Evolutionary conservation across 306 rosid species (phyloP), one percentile per base, ranked within the genome.

Genomic region (Abrus precatorius): DNA sequence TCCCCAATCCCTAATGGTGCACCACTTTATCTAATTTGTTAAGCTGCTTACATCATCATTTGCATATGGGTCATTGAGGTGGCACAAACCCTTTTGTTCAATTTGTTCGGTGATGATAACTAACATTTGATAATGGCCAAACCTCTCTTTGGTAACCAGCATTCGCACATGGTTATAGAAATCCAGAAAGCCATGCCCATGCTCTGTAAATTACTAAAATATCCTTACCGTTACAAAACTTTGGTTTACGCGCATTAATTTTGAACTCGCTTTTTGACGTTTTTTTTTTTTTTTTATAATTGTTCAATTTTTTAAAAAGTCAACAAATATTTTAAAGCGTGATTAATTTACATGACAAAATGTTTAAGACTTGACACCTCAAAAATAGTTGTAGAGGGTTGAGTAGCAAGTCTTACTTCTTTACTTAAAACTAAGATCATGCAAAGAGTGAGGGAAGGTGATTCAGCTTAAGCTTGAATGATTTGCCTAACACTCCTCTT

Each of bases 51-150:
- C 48, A 32, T 55, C 78, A 60, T 59, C 59, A 11, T n/a, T 5
- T 36, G 73, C 73, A 78, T 59, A 65, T 81, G 69, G 69, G 69
- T 14, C 43, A 45, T 20, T 54, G 68, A 40, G 34, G 36, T 72
- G 74, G 38, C 50, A 57, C 36, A 38, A 27, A 63, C 55, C 8
- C 71, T 52, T 63, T 72, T 53, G 5, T 57, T 65, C 79, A 63
- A 53, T 43, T 49, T 70, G 48, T 72, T 71, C 54, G 32, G 33
- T 57, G 12, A 34, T 59, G 7, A 1, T 56, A 47, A 49, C 1
- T 67, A 13, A 27, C 13, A 47, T 29, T 12, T 68, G 10, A 44
- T 44, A 8, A 2, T 55, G 34, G 20, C 76, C 57, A 14, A 69
- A 69, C 62, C 54, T 53, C 20, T 43, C 33, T 53, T 12, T 73